Evolutionary conservation across 129 eudicot genomes (phyloP).

Genomic region (Centella asiatica): DNA sequence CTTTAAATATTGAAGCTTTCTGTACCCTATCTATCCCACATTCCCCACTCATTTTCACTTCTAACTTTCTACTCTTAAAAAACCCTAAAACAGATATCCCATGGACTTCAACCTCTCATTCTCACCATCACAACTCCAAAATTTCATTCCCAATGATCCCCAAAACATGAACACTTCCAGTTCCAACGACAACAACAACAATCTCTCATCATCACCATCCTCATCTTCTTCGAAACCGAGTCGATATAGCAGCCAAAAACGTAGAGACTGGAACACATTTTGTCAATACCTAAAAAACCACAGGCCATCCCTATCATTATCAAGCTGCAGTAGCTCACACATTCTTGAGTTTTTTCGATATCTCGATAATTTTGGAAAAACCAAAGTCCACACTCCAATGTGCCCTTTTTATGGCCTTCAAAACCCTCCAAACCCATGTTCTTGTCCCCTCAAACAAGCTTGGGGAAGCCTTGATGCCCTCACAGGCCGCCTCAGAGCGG

Average conservation of each 20-base stretch:
- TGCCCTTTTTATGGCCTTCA: constrained; percentile 10
- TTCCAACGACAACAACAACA: background rate
- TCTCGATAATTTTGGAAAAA: constrained; percentile 9
- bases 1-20: too few relatives aligned
- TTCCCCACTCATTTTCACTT: too few relatives aligned
- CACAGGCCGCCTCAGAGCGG: constrained; percentile 13
- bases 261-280: constrained; percentile 8
- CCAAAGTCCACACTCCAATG: constrained; percentile 8
- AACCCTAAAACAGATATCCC: too few relatives aligned
- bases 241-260: constrained; percentile 5
- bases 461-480: constrained; percentile 18
- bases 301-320: constrained; percentile 4
- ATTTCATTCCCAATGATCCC: too few relatives aligned
- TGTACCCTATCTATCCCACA: too few relatives aligned
- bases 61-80: too few relatives aligned
- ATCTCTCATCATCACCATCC: background rate
- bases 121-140: too few relatives aligned
- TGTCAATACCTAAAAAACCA: constrained; percentile 12
- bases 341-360: constrained; percentile 5
- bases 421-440: constrained; percentile 11
- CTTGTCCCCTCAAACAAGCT: constrained; percentile 12
- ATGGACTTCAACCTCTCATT: too few relatives aligned
- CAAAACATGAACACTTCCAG: too few relatives aligned
- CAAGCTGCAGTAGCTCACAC: background rate
- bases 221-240: background rate